A percentile compares a stretch with the other conserved stretches of the same genome.
Conservation (phyloP, 169 alveolate species). For the Plasmodium adleri region DNA sequence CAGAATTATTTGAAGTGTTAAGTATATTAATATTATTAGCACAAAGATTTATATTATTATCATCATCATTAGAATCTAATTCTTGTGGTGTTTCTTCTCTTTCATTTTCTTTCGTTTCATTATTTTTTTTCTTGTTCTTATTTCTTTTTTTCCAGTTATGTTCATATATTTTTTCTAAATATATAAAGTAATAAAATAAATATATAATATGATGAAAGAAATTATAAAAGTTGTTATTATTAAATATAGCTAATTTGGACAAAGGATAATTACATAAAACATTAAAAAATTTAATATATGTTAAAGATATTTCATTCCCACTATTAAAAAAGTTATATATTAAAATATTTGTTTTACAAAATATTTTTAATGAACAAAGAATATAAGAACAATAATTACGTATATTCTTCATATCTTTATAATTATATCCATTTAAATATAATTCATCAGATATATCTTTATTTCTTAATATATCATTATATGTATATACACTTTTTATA, state of each 20-base stretch:
- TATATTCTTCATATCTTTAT: conserved; percentile 63
- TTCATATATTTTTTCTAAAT: conserved; percentile 52
- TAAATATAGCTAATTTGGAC: conserved; percentile 44
- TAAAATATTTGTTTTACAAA: conserved; percentile 45
- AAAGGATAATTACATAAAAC: conserved; percentile 45
- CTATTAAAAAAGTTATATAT: conserved; percentile 42
- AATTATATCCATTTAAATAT: conserved; percentile 70
- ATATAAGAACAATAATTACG: conserved; percentile 69
- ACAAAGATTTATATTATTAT: neutral
- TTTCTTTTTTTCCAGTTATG: neutral
- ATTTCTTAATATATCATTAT: conserved; percentile 67
- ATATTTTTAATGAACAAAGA: conserved; percentile 54
- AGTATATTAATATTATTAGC: neutral
- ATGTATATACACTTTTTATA: conserved; percentile 60
- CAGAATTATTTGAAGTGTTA: neutral
- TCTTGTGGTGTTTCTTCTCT: neutral
- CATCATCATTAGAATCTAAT: neutral
- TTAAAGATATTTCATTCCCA: conserved; percentile 51
- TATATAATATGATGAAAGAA: conserved; percentile 53
- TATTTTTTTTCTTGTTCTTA: neutral
- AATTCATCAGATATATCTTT: conserved; percentile 44
- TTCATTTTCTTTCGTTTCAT: conserved; percentile 5
- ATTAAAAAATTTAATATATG: conserved; percentile 46
- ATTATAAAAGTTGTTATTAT: conserved; percentile 41
- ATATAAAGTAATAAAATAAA: conserved; percentile 57